Conservation (phyloP, 1,284 basidiomycete species). For the Vanrija pseudolonga region DNA sequence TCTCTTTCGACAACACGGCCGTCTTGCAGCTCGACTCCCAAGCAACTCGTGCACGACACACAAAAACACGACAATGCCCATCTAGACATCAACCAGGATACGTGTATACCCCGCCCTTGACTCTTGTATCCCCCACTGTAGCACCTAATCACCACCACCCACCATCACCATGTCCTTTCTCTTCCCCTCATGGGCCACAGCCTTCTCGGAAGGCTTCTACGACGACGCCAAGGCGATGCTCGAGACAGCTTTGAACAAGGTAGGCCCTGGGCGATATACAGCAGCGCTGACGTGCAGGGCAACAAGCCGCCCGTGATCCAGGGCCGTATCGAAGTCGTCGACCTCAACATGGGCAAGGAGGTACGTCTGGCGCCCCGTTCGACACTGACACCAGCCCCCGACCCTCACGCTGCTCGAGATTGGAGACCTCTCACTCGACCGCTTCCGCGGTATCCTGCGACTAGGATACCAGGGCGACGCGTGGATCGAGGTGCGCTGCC, state of each 20-base stretch:
- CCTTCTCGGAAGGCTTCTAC: slow-evolving; percentile 91
- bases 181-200: slow-evolving; percentile 84
- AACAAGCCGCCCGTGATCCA: slow-evolving; percentile 97
- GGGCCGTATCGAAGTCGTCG: slow-evolving; percentile 94
- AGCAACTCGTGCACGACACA: too few relatives aligned
- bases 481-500: slow-evolving; percentile 89
- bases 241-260: slow-evolving; percentile 89
- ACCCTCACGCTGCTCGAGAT: slow-evolving; percentile 97
- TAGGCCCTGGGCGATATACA: slow-evolving; percentile 10
- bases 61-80: too few relatives aligned
- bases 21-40: too few relatives aligned
- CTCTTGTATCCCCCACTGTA: neutral
- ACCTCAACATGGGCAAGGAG: slow-evolving; percentile 96
- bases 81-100: too few relatives aligned
- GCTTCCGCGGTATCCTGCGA: slow-evolving; percentile 95
- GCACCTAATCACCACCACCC: too few relatives aligned
- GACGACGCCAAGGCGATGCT: slow-evolving; percentile 90
- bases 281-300: slow-evolving; percentile 52
- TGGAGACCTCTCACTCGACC: slow-evolving; percentile 90
- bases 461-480: slow-evolving; percentile 95
- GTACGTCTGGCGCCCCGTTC: slow-evolving; percentile 51
- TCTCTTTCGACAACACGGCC: too few relatives aligned
- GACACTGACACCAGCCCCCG: slow-evolving; percentile 64
- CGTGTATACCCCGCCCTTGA: too few relatives aligned
- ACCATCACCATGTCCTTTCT: slow-evolving; percentile 91